Conservation (phyloP, 768 basidiomycete genomes). For the Lentinula aciculospora region DNA sequence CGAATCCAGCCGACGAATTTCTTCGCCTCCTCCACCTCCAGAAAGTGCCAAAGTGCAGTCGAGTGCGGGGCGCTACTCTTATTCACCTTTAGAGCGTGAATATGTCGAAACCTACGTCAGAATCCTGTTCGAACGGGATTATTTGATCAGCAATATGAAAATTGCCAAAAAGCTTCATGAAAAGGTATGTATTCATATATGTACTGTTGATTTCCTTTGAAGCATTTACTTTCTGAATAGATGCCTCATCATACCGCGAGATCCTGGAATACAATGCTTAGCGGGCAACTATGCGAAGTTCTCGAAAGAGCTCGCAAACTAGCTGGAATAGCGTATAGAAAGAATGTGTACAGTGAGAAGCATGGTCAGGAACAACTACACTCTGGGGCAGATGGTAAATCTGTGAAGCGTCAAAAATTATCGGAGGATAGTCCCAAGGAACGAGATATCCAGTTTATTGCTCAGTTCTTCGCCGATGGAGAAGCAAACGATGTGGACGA, state of each 20-base stretch:
- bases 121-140: constrained; percentile 43
- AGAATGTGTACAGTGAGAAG: constrained; percentile 15
- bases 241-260: constrained; percentile 49
- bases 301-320: constrained; percentile 45
- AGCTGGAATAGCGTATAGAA: constrained; percentile 46
- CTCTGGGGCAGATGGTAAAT: not conserved
- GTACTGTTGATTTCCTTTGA: not conserved
- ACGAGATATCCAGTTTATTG: constrained; percentile 45
- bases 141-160: constrained; percentile 29
- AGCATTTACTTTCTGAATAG: constrained; percentile 24
- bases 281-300: constrained; percentile 23
- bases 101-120: constrained; percentile 40
- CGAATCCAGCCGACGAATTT: constrained; percentile 4
- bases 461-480: constrained; percentile 48
- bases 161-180: constrained; percentile 33
- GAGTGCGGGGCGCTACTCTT: constrained; percentile 32
- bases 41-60: constrained; percentile 20
- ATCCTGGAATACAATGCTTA: constrained; percentile 47
- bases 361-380: not conserved
- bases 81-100: constrained; percentile 44
- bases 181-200: constrained; percentile 34
- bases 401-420: not conserved
- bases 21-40: constrained; percentile 45
- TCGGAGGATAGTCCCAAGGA: constrained; percentile 12
- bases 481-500: constrained; percentile 23